Evolutionary conservation across 352 stramenopile species (phyloP).

Genomic region (Thraustochytrium sp.): DNA sequence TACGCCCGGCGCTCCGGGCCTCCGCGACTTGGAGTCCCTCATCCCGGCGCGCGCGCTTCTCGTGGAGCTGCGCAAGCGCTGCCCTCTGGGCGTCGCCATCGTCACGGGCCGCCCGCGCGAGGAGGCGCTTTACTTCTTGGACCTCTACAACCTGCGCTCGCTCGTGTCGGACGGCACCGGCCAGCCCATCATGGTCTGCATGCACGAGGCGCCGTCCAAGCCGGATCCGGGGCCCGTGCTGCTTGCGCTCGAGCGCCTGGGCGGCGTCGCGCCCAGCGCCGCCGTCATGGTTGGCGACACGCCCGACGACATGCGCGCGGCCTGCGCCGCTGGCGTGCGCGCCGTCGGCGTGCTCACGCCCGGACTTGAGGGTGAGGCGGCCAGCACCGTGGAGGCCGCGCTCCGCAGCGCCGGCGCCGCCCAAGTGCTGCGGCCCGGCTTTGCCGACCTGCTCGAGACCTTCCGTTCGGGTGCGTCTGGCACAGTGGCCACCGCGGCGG

Average conservation of each 20-base stretch:
- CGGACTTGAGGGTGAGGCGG: slow-evolving; percentile 40
- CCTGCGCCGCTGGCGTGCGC: slow-evolving; percentile 61
- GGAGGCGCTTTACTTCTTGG: slow-evolving; percentile 88
- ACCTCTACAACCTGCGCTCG: slow-evolving; percentile 63
- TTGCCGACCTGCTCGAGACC: slow-evolving; percentile 71
- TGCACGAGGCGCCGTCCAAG: slow-evolving; percentile 90
- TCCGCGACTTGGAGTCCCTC: slow-evolving; percentile 79
- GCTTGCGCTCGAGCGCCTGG: slow-evolving; percentile 72
- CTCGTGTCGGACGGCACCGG: slow-evolving; percentile 69
- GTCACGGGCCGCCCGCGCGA: slow-evolving; percentile 79
- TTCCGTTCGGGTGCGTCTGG: too few species aligned
- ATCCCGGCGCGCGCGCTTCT: slow-evolving; percentile 56
- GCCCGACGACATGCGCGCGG: slow-evolving; percentile 86
- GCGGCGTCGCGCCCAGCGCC: slow-evolving; percentile 58
- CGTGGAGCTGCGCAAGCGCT: slow-evolving; percentile 66
- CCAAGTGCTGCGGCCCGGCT: slow-evolving; percentile 63
- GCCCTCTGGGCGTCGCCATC: slow-evolving; percentile 72
- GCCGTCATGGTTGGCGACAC: slow-evolving; percentile 90
- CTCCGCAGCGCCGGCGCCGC: slow-evolving; percentile 61
- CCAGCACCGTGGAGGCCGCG: slow-evolving; percentile 53
- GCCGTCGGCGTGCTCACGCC: slow-evolving; percentile 72
- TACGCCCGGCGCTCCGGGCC: slow-evolving; percentile 55
- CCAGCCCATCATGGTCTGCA: slow-evolving; percentile 66
- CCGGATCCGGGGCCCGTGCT: slow-evolving; percentile 80
- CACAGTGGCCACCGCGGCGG: background rate